These are phyloP conservation scores for Camelina laxa DNA, from an alignment of 345 rosid genomes.

Conservation along the genomic window DNA sequence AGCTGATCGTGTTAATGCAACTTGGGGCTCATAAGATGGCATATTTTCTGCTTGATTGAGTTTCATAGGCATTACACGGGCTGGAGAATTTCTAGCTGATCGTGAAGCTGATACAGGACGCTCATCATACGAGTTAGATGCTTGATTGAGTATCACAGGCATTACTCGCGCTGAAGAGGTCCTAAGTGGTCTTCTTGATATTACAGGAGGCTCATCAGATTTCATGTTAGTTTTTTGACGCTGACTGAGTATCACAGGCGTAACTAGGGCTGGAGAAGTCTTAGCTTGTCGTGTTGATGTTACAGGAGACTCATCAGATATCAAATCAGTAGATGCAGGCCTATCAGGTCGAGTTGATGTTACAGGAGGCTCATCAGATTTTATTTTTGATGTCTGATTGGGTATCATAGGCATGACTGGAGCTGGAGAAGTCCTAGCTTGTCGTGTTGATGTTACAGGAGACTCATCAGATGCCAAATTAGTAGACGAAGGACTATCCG, in stretches of 20 bases:
- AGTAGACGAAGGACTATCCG: constrained; percentile 28
- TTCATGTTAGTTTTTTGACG: constrained; percentile 36
- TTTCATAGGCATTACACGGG: constrained; percentile 34
- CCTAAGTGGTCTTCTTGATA: constrained; percentile 37
- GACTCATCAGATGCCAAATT: constrained; percentile 34
- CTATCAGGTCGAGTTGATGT: constrained; percentile 34
- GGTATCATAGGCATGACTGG: constrained; percentile 32
- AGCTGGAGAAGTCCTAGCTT: constrained; percentile 23
- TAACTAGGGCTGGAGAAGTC: constrained; percentile 30
- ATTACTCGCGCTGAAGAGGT: constrained; percentile 35
- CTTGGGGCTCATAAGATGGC: constrained; percentile 35
- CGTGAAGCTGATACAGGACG: constrained; percentile 38
- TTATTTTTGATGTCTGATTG: constrained; percentile 31
- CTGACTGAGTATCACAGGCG: constrained; percentile 27
- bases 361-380: constrained; percentile 29
- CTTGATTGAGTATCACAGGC: constrained; percentile 35
- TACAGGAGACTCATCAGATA: constrained; percentile 33
- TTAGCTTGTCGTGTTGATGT: constrained; percentile 27
- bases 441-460: constrained; percentile 28
- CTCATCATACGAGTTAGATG: constrained; percentile 35
- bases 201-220: constrained; percentile 40
- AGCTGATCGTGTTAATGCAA: constrained; percentile 38
- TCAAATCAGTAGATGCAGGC: constrained; percentile 26
- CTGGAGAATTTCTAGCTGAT: constrained; percentile 42
- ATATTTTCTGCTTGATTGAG: constrained; percentile 36